Percentiles rank a stretch among this genome's conserved stretches.
Evolutionary conservation across 331 rosid species (phyloP).

Genomic region (Arachis monticola): DNA sequence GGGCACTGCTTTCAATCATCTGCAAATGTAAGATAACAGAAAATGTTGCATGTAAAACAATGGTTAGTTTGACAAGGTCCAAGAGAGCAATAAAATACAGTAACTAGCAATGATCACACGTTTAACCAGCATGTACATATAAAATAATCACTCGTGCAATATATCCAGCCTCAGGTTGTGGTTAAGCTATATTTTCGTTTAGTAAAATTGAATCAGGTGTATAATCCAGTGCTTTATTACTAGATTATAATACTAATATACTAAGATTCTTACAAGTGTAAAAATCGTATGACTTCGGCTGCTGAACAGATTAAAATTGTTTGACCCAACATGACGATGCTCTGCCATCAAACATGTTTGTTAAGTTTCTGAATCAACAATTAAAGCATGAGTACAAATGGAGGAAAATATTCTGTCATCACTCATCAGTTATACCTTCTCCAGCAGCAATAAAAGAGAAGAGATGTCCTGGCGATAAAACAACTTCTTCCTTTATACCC

Average conservation of each 20-base stretch:
- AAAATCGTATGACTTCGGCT: slow-evolving; percentile 99
- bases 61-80: not conserved
- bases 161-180: slow-evolving; percentile 33
- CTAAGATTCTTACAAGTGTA: slow-evolving; percentile 77
- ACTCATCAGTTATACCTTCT: slow-evolving; percentile 62
- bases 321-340: slow-evolving; percentile 99
- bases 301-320: slow-evolving; percentile 94
- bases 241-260: slow-evolving; percentile 9
- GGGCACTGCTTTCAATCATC: slow-evolving; percentile 99
- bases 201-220: slow-evolving; percentile 7
- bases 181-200: slow-evolving; percentile 16
- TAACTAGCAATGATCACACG: not conserved
- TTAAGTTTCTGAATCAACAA: slow-evolving; percentile 27
- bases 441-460: slow-evolving; percentile 99
- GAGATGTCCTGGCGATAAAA: slow-evolving; percentile 97
- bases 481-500: slow-evolving; percentile 99
- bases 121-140: slow-evolving; percentile 29
- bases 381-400: slow-evolving; percentile 24
- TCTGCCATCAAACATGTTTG: slow-evolving; percentile 61
- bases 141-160: slow-evolving; percentile 11
- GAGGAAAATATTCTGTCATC: slow-evolving; percentile 19
- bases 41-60: slow-evolving; percentile 22
- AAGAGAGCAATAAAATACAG: slow-evolving; percentile 4
- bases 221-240: slow-evolving; percentile 7
- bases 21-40: slow-evolving; percentile 50